A percentile compares a stretch with the other conserved stretches of the same genome.
Evolutionary conservation across 75 land plant genomes (phyloP).

Genomic region (Ceratopteris richardii): DNA sequence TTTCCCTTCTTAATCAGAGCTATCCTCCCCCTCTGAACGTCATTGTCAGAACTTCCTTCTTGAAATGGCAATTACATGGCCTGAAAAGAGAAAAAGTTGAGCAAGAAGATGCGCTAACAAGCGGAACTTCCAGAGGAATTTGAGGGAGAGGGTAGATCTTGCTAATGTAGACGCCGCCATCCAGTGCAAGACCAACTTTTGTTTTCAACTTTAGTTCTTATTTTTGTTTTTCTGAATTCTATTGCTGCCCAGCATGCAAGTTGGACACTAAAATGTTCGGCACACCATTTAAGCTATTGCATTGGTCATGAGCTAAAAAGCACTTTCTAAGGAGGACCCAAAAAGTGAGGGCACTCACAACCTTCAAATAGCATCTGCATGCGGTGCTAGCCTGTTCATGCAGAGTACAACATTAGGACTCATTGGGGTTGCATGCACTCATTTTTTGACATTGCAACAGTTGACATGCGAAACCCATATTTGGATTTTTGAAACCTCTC

Average conservation of each 20-base stretch:
- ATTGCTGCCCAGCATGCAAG: background rate
- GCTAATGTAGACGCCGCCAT: conserved; percentile 39
- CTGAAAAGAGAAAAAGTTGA: too few species aligned
- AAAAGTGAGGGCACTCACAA: conserved; percentile 58
- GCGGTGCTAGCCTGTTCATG: conserved; percentile 82
- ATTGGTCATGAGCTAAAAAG: too few species aligned
- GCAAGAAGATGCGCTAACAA: too few species aligned
- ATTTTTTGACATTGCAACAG: conserved; percentile 77
- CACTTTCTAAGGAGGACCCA: conserved; percentile 32
- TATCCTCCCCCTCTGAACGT: too few species aligned
- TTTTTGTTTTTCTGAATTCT: background rate
- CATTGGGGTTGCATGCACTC: conserved; percentile 72
- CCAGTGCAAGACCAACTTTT: conserved; percentile 13
- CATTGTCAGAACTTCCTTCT: too few species aligned
- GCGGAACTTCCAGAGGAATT: conserved; percentile 73
- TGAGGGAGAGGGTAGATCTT: conserved; percentile 43
- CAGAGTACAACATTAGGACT: conserved; percentile 69
- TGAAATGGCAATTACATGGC: too few species aligned
- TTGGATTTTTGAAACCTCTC: conserved; percentile 75
- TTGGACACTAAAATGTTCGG: too few species aligned
- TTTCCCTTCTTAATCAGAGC: too few species aligned
- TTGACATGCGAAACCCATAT: conserved; percentile 91
- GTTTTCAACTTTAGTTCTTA: conserved; percentile 1
- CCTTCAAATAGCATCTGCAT: conserved; percentile 45
- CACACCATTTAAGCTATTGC: too few species aligned